A percentile compares a stretch with the other conserved stretches of the same genome.
Evolutionary conservation across 495 filamentous ascomycete species (phyloP).

Genomic region (Trichodelitschia bisporula): DNA sequence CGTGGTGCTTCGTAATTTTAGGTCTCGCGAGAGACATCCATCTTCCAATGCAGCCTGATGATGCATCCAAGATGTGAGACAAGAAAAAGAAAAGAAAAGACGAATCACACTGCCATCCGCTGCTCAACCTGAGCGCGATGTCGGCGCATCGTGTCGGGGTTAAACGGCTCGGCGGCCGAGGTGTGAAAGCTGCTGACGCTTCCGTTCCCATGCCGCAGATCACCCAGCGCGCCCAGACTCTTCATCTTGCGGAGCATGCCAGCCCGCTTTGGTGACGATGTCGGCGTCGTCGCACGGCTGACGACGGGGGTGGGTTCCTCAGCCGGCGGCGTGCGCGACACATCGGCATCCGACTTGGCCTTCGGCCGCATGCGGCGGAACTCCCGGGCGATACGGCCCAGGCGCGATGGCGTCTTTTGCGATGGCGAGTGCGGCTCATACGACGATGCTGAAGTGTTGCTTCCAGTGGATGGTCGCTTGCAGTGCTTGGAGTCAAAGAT

Average conservation of each 20-base stretch:
- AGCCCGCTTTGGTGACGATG: no score
- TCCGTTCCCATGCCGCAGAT: constrained; percentile 1
- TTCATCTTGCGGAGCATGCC: constrained; percentile 1
- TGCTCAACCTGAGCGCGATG: no score
- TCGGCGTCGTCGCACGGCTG: no score
- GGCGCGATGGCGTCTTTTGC: constrained; percentile 21
- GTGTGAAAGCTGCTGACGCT: no score
- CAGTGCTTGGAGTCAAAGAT: constrained; percentile 23
- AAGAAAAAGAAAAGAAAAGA: no score
- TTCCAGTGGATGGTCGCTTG: constrained; percentile 16
- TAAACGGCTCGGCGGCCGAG: no score
- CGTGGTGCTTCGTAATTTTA: no score
- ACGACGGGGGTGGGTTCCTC: neutral
- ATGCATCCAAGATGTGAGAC: no score
- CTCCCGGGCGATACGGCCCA: constrained; percentile 34
- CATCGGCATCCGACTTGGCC: constrained; percentile 9
- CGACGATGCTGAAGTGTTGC: constrained; percentile 12
- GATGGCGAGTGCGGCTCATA: neutral
- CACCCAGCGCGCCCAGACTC: neutral
- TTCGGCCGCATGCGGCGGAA: constrained; percentile 21
- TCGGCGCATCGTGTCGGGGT: no score
- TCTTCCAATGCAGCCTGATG: no score
- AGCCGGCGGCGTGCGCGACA: neutral
- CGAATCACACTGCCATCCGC: no score
- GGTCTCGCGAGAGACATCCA: no score